Base-by-base conservation (phyloP, 495 filamentous ascomycete genomes). In the Gamarada debralockiae region DNA sequence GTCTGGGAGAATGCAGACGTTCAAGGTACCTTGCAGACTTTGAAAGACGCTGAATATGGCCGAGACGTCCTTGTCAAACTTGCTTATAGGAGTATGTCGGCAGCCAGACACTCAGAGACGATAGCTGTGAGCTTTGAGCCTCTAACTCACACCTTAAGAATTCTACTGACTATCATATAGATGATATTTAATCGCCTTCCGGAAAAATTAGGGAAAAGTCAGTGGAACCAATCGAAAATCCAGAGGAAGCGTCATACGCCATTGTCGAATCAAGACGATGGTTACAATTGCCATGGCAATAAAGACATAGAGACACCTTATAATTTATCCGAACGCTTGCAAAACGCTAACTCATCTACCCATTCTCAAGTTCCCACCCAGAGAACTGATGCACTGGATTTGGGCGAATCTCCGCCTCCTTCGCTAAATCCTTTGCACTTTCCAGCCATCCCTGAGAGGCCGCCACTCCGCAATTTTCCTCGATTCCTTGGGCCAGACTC, bases 31-130 rank as follows among this genome's bases (percentile, higher is more conserved):
- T 52, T 52, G 24, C 49, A 52, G 31, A 52, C 49, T 29, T 43
- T 52, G 49, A 52, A 52, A 43, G 49, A 52, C 20, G 49, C 49
- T 52, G 49, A 52, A 34, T 52, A 52, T 52, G 49, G 49, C 12
- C 49, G 49, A 18, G 49, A 43, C 24, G 24, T 52, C 3, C 49
- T 52, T 43, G 38, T 41, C 6, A 52, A 52, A 33, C 38, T 52
- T 42, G 36, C 49, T 25, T 43, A 52, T 33, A 52, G 29, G 38
- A 52, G 39, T 33, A 52, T 43, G n/a, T 12, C 49, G 13, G 49
- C 49, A 42, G 36, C 37, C 23, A 52, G 38, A 21, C 49, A 52
- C 38, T 41, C 49, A 21, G 49, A 52, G 24, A 43, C 49, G 17
- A 27, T 52, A 44, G 49, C 49, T 20, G 49, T 52, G 22, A 52